These are phyloP conservation scores for Miscanthus lutarioriparius DNA, from an alignment of 176 grass and related monocot species.

Conservation along the genomic window DNA sequence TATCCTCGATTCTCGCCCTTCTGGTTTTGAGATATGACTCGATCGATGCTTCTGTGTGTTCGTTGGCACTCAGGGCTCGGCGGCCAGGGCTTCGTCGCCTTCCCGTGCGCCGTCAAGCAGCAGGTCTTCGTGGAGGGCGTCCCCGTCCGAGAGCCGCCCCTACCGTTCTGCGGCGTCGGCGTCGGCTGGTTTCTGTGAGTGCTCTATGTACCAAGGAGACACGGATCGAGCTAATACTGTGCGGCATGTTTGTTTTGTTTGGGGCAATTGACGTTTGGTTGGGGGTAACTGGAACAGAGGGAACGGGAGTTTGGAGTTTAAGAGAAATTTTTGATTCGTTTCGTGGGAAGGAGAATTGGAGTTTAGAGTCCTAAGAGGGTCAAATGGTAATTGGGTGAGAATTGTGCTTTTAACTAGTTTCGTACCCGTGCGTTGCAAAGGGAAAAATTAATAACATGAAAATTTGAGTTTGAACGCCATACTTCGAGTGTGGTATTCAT, in stretches of 20 bases:
- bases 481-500: too few relatives aligned
- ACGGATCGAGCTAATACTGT: background rate
- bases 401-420: too few relatives aligned
- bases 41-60: background rate
- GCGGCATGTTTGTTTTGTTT: background rate
- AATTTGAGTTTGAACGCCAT: too few relatives aligned
- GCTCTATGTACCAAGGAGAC: background rate
- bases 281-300: background rate
- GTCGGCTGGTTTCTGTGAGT: conserved; percentile 67
- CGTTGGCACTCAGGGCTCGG: background rate
- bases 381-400: too few relatives aligned
- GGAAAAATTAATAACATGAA: too few relatives aligned
- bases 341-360: too few relatives aligned
- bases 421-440: too few relatives aligned
- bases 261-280: background rate
- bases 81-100: conserved; percentile 21
- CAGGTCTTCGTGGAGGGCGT: conserved; percentile 52
- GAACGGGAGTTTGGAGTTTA: too few relatives aligned
- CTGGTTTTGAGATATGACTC: conserved; percentile 1
- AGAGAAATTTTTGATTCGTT: too few relatives aligned
- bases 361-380: too few relatives aligned
- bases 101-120: conserved; percentile 28
- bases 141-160: conserved; percentile 36
- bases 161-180: conserved; percentile 63
- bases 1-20: background rate